phyloP scores from a whole-genome alignment of 306 rosid species.

The Trifolium fragiferum region DNA sequence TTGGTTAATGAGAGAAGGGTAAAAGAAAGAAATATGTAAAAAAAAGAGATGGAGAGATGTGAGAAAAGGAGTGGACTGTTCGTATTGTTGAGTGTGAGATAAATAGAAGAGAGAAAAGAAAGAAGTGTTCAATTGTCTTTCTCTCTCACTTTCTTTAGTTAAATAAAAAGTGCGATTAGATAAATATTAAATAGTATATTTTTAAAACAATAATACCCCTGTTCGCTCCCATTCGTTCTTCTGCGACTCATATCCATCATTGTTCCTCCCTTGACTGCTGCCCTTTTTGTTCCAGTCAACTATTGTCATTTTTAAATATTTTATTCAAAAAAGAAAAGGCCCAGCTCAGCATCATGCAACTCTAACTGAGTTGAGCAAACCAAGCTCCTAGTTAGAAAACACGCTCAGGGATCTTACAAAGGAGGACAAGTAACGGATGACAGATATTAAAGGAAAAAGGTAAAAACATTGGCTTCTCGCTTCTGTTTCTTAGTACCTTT shows the following conservation, averaged over 20 bases:
- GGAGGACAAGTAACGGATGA: neutral
- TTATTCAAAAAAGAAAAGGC: neutral
- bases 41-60: neutral
- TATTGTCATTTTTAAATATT: neutral
- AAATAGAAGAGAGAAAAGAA: constrained; percentile 3
- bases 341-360: neutral
- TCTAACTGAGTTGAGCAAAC: neutral
- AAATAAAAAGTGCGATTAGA: neutral
- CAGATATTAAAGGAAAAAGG: neutral
- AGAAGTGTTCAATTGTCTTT: neutral
- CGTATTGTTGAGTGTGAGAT: neutral
- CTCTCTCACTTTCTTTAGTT: neutral
- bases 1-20: neutral
- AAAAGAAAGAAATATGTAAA: neutral
- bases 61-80: constrained; percentile 10
- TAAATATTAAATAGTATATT: neutral
- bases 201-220: constrained; percentile 1
- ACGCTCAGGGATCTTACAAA: neutral
- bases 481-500: neutral
- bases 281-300: neutral
- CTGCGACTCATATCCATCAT: neutral
- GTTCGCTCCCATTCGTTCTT: neutral
- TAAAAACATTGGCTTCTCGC: neutral
- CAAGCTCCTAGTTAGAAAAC: neutral
- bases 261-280: neutral